Evolutionary conservation across 352 stramenopile genomes (phyloP), one percentile per base, ranked within the genome.

Genomic region (Phytophthora rubi): DNA sequence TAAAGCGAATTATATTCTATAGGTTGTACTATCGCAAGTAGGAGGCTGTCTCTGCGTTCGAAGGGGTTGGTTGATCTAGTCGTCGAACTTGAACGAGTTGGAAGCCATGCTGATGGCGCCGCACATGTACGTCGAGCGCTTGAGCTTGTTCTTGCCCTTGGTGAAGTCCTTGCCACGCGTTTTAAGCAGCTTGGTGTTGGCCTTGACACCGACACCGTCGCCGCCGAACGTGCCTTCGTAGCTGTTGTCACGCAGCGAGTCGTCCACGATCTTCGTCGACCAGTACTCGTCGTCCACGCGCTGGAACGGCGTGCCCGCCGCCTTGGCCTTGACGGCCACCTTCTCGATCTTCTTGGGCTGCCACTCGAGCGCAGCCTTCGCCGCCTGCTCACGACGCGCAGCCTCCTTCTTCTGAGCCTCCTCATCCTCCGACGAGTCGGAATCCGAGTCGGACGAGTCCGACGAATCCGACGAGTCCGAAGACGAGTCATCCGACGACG

Each of bases 101-200:
- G 91, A 98, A 5, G 74, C 90, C 85, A 98, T 94, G 54, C 88
- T 92, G 70, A 99, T 99, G 48, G 84, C 73, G 45, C 97, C 97
- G 53, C 96, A 98, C 78, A 97, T 92, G 85, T 99, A 99, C 61
- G 83, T 98, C 51, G 95, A 94, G 59, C 98, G 89, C 89, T 99
- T 99, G 80, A 98, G 97, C 83, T 99, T 99, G 67, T 98, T 99
- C 86, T 99, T 99, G 71, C 99, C 98, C 65, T 99, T 97, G 53
- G 97, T 97, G 76, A 99, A 99, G 79, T 99, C 97, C 82, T 99
- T 99, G 44, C 98, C 98, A 64, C 97, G 90, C 53, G 99, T 97
- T 66, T 98, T 97, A 58, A 99, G 79, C 35, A 99, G 85, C 61
- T 99, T 98, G 74, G 99, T 95, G 79, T 96, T 99, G 33, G 98